Base-by-base conservation (phyloP, 1,139 yeast genomes). In the Meyerozyma guilliermondii region DNA sequence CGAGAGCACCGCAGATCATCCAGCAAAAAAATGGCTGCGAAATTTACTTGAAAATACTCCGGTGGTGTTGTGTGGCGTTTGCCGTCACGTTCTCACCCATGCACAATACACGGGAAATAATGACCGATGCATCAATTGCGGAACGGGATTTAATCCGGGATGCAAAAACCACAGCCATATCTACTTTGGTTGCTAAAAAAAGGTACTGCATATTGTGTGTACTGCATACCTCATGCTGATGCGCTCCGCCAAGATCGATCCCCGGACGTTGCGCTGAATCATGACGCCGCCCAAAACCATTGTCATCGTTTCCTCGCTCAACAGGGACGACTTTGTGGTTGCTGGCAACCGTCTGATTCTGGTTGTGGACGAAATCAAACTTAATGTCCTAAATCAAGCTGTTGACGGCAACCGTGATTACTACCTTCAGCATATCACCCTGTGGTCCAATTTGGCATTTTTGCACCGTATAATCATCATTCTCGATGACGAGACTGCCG, bases 391-490 rank as follows among this genome's bases (percentile, higher is more conserved):
- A 35, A 66, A 66, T 42, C 48, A 61, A 34, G 50, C 41, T 22
- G 36, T 44, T 1, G 41, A 35, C 8, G 44, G 46, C 17, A 45
- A 54, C 16, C 58, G 57, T 27, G 66, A 61, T 35, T 58, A 59
- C 44, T 60, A 47, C 38, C 43, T 65, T 26, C 56, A 59, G 37
- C 52, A 63, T 35, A 66, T 75, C 29, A 57, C 62, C 36, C 63
- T 71, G 46, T 75, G 80, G 79, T 65, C 76, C 9, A 70, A 65
- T 40, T 52, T 75, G 31, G 68, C 78, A 9, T 71, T 69, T 42
- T 58, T 74, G 41, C 61, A 58, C 39, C 55, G 80, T 27, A 58
- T 71, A 11, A 69, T 75, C 17, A 60, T 74, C 28, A 69, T 73
- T 5, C 56, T 74, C 46, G 56, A 59, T 43, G 59, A 62, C 17